Evolutionary conservation across 441 rosid species (phyloP).

Genomic region (Viola pubescens): DNA sequence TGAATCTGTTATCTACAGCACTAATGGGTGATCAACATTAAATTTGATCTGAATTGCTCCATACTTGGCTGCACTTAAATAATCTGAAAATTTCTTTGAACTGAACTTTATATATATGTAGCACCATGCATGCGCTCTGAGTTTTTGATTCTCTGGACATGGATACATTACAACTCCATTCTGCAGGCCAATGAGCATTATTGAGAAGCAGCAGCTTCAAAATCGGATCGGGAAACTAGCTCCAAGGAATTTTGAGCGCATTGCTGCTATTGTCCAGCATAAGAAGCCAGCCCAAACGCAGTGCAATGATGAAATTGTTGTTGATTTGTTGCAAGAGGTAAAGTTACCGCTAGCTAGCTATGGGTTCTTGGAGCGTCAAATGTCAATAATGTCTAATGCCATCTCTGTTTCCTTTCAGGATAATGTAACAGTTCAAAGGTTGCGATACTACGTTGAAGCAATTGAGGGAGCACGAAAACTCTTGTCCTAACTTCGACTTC

Average conservation of each 20-base stretch:
- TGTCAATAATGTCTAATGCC: constrained; percentile 2
- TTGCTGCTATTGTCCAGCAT: constrained; percentile 34
- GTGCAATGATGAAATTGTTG: constrained; percentile 22
- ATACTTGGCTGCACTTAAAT: too few species aligned
- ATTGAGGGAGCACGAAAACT: constrained; percentile 32
- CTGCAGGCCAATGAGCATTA: constrained; percentile 44
- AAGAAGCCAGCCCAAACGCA: constrained; percentile 13
- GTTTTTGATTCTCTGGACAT: background rate
- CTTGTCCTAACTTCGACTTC: constrained; percentile 6
- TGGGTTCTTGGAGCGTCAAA: background rate
- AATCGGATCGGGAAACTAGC: constrained; percentile 43
- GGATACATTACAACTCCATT: constrained; percentile 11
- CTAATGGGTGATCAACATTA: too few species aligned
- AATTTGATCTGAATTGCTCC: too few species aligned
- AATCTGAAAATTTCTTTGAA: too few species aligned
- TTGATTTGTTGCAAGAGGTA: constrained; percentile 47
- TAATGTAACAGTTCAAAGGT: constrained; percentile 38
- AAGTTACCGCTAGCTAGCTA: background rate
- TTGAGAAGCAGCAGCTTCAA: constrained; percentile 41
- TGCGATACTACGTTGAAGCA: constrained; percentile 35
- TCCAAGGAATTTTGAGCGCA: constrained; percentile 34
- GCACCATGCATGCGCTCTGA: background rate
- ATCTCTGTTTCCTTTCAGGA: constrained; percentile 26
- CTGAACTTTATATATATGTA: too few species aligned
- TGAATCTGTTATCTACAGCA: too few species aligned